Base-by-base conservation (phyloP, 805 yeast species). In the Debaryomyces maramus region DNA sequence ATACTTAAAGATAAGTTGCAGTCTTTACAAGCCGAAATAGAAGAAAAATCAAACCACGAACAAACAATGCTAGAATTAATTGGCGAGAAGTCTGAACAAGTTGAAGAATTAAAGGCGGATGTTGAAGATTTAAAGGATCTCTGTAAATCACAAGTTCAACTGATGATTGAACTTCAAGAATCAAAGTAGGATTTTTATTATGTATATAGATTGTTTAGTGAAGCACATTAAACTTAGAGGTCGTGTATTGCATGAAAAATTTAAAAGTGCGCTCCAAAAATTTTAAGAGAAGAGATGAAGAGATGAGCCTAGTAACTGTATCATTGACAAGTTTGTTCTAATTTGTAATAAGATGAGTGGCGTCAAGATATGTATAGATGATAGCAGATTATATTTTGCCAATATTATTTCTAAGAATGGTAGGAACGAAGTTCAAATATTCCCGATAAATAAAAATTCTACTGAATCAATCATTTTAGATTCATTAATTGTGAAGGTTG, bases 71-170 rank as follows among this genome's bases (percentile, higher is more conserved):
- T 89, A 33, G 85, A 81, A 50, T 56, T 86, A 41, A 70, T 91
- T 11, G 96, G 96, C 5, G 97, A 90, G 56, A 89, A 89, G 57
- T 75, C 88, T 5, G 99, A 95, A 58, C 74, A 71, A 46, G 91
- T 87, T 4, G 85, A 81, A 40, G 99, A 93, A 60, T 71, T 93
- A 33, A 76, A 73, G 48, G 96, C 95, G 6, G 99, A 93, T 55
- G 91, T 93, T 13, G 75, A 71, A 4, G 99, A 93, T 61, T 71
- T 91, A 61, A 93, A 93, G 62, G 95, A 87, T 34, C 70, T 93
- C 69, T 76, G 88, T 60, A 74, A 80, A 45, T 77, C 77, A 46
- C 99, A 91, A 61, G 90, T 91, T 32, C 95, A 87, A 59, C 93
- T 90, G 48, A 74, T 91, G 78, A 81, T 88, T 32, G 83, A 77